phyloP scores from a whole-genome alignment of 768 basidiomycete genomes.

The Panaeolus cyanescens region DNA sequence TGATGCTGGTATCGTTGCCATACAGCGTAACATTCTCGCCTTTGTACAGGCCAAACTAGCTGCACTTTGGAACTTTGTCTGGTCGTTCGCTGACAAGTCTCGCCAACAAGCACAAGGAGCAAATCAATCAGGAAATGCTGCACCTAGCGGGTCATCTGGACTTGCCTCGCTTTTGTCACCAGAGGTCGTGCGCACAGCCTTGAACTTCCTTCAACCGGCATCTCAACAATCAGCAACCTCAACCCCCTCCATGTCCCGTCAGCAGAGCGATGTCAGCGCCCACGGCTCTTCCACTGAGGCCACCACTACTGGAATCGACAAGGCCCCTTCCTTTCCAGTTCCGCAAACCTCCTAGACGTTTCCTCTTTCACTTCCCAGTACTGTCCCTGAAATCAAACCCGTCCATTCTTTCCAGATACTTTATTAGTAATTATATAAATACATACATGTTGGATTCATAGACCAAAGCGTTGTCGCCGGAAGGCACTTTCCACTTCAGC shows the following conservation, averaged over 20 bases:
- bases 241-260: slow-evolving; percentile 5
- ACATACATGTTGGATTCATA: slow-evolving; percentile 12
- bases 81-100: slow-evolving; percentile 44
- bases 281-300: slow-evolving; percentile 7
- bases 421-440: slow-evolving; percentile 3
- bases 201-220: slow-evolving; percentile 18
- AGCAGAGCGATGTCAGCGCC: slow-evolving; percentile 8
- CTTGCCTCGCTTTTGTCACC: slow-evolving; percentile 19
- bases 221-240: slow-evolving; percentile 4
- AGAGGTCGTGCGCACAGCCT: slow-evolving; percentile 19
- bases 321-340: slow-evolving; percentile 40
- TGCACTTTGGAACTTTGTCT: slow-evolving; percentile 48
- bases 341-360: slow-evolving; percentile 29
- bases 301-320: slow-evolving; percentile 1
- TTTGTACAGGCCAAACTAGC: slow-evolving; percentile 56
- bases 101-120: slow-evolving; percentile 23
- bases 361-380: slow-evolving; percentile 1
- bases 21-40: slow-evolving; percentile 53
- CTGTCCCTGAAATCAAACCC: neutral
- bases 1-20: slow-evolving; percentile 57
- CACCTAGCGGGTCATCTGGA: slow-evolving; percentile 14
- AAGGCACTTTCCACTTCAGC: slow-evolving; percentile 81
- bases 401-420: neutral
- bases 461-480: slow-evolving; percentile 51
- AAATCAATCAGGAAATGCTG: slow-evolving; percentile 18